Evolutionary conservation across 2,329 filamentous ascomycete species (phyloP).

Genomic region (Neofusicoccum cordaticola): DNA sequence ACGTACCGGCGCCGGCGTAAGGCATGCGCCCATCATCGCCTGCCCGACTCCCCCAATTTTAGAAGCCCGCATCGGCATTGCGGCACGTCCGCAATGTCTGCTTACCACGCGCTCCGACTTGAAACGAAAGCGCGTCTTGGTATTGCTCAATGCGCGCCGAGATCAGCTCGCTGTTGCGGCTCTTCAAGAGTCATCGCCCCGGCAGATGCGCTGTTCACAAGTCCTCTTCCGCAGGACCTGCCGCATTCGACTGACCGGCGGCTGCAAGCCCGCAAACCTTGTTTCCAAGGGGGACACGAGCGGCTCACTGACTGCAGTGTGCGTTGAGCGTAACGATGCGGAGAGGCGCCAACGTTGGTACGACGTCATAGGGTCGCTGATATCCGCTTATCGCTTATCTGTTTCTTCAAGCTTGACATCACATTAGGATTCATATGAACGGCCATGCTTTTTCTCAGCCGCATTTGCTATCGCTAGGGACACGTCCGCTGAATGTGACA

Average conservation of each 20-base stretch:
- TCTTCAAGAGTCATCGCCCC: background rate
- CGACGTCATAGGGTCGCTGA: too few species aligned
- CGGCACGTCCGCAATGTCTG: background rate
- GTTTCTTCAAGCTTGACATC: too few species aligned
- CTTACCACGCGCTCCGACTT: background rate
- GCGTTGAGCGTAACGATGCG: too few species aligned
- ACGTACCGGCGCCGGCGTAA: background rate
- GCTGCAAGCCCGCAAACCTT: background rate
- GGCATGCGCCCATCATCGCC: background rate
- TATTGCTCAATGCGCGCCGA: background rate
- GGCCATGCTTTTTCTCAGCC: too few species aligned
- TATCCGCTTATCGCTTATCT: too few species aligned
- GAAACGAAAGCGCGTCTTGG: background rate
- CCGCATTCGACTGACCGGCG: conserved; percentile 10
- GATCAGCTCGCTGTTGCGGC: background rate
- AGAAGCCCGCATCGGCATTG: background rate
- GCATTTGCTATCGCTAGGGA: too few species aligned
- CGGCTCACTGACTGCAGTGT: too few species aligned
- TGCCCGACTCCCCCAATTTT: background rate
- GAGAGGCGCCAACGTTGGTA: too few species aligned
- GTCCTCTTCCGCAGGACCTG: background rate
- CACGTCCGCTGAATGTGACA: too few species aligned
- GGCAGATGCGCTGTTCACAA: background rate
- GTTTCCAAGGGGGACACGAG: too few species aligned
- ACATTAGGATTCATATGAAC: too few species aligned